Base-by-base conservation (phyloP, 208 protist genomes). In the Crithidia sp. region DNA sequence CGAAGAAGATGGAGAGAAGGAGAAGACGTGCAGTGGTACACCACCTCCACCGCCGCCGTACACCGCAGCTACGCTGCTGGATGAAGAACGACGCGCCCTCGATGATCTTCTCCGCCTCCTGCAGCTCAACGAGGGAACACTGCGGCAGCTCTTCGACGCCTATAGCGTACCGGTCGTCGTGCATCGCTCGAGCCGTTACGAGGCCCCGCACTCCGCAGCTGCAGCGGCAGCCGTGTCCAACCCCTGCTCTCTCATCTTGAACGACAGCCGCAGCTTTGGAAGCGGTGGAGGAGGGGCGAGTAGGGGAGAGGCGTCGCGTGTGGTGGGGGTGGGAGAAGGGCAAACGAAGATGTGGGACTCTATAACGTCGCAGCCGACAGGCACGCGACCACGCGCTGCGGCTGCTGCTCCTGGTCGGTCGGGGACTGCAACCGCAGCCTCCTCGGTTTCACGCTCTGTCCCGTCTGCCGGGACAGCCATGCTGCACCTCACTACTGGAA, bases 61-160 rank as follows among this genome's bases (percentile, higher is more conserved):
- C 28, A 43, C 69, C 9, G 41, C 55, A n/a, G 10, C 61, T 8
- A 8, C 45, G 9, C 50, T 79, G n/a, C 16, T 66, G 36, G 45
- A 7, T 3, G 52, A 70, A 40, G 74, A 55, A 12, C 49, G 45
- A 19, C 60, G 74, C 14, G 81, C 77, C 2, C 66, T 79, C 14
- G 88, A 93, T 57, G 79, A 79, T 4, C 67, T 89, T 28, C 72
- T 95, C 2, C 67, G 67, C 8, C 74, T 91, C 3, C 72, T 95
- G 43, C 62, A 73, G 50, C 60, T 59, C 17, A 95, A 95, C 69
- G 91, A 95, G 50, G 44, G 65, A 5, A 60, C 78, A n/a, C 67
- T 95, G 40, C 78, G 74, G 9, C 78, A 86, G 53, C 80, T 95
- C 50, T 95, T 95, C 74, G 58, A 83, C n/a, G 82, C 80, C 0